Evolutionary conservation across 2,329 filamentous ascomycete species (phyloP), one percentile per base, ranked within the genome.

Genomic region (Biscogniauxia mediterranea): DNA sequence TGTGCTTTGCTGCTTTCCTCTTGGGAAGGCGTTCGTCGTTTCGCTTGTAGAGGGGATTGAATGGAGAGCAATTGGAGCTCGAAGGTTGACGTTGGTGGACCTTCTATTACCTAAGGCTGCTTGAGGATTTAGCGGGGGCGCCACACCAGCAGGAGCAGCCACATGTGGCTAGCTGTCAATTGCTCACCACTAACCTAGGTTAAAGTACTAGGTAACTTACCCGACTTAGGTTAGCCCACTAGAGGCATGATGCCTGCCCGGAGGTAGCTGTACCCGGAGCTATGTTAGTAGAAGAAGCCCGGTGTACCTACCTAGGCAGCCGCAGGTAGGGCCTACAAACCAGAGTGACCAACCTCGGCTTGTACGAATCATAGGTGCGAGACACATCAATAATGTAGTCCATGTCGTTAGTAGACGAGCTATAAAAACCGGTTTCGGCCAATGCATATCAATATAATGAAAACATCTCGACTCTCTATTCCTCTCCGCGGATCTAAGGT

Each of bases 41-140:
- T 42, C 20, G 61, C 28, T 54, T 54, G 49, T 62, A 55, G 57
- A 53, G 61, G 20, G 54, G 61, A 60, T 58, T 57, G 42, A 58
- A 61, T 63, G 60, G 59, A 62, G 23, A 23, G 61, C 49, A 51
- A 51, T 51, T 51, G 49, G 17, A 51, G 49, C 17, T 51, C 17
- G n/a, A 21, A 51, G 49, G 49, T 51, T 52, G 51, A 52, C 51
- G 51, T 52, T 52, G 51, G 4, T 21, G 19, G 23, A 5, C 20
- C 11, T 13, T 23, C 28, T 5, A 32, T 9, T 32, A 32, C 3
- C 3, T 32, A 32, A 13, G 23, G 51, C 19, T 3, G 23, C 51
- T 23, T 52, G 5, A 5, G 23, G 19, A 52, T 21, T 52, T 21
- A 2, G 51, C 23, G 51, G 51, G n/a, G 19, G 51, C 19, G 19